These are phyloP conservation scores for Angomonas ambiguus DNA, from an alignment of 208 protist genomes.

Conservation along the genomic window DNA sequence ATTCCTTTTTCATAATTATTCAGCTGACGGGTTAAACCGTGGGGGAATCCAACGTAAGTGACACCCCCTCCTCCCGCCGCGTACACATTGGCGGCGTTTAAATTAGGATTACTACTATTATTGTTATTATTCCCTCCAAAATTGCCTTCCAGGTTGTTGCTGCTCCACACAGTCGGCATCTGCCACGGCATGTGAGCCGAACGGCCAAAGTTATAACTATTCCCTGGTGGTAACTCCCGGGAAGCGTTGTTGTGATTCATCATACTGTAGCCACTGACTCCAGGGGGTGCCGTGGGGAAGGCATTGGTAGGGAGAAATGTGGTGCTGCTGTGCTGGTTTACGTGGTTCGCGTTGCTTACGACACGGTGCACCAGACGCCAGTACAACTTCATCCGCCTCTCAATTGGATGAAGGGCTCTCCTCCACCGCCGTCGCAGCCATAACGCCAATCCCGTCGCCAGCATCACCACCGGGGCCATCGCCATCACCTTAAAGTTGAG, in stretches of 20 bases:
- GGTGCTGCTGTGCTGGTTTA: neutral
- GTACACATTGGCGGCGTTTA: neutral
- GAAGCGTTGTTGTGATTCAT: neutral
- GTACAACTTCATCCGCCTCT: constrained; percentile 46
- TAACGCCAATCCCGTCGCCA: constrained; percentile 17
- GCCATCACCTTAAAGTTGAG: constrained; percentile 82
- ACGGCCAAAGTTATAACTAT: neutral
- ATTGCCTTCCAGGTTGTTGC: neutral
- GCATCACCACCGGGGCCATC: constrained; percentile 47
- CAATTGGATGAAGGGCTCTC: constrained; percentile 31
- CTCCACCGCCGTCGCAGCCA: constrained; percentile 31
- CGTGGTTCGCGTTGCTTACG: constrained; percentile 19
- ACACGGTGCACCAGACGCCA: constrained; percentile 65
- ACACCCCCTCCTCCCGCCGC: no score
- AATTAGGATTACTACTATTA: neutral
- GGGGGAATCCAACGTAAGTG: no score
- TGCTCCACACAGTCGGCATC: neutral
- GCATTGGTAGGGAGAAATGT: neutral
- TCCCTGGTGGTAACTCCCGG: neutral
- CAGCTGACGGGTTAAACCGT: constrained; percentile 13
- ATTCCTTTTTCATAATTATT: constrained; percentile 74
- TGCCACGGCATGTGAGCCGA: neutral
- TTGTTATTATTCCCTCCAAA: neutral
- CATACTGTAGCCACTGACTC: neutral
- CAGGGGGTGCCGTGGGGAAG: neutral